A percentile compares a stretch with the other conserved stretches of the same genome.
Conservation (phyloP, 805 yeast genomes). For the Barnettozyma californica region DNA sequence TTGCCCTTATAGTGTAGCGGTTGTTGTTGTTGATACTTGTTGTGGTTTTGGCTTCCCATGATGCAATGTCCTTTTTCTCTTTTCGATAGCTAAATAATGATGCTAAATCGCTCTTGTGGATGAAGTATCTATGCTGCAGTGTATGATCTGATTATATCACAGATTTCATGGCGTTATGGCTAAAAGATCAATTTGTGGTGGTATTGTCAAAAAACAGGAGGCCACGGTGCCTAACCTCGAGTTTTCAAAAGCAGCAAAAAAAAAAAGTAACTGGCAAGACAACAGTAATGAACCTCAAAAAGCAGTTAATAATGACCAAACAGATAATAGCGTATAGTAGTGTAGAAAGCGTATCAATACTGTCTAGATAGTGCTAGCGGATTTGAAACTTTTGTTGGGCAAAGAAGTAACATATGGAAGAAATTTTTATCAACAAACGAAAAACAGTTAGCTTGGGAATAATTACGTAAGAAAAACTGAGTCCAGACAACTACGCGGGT, state of each 20-base stretch:
- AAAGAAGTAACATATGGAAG: neutral
- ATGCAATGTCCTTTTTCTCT: neutral
- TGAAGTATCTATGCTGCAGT: neutral
- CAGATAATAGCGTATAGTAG: neutral
- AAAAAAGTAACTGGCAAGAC: neutral
- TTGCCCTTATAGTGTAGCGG: neutral
- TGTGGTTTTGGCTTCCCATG: neutral
- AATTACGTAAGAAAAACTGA: neutral
- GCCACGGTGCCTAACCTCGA: neutral
- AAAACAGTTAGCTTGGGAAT: neutral
- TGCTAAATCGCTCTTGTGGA: neutral
- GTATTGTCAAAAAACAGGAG: neutral
- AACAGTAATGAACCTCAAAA: neutral
- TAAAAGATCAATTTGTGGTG: neutral
- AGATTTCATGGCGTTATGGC: constrained; percentile 1
- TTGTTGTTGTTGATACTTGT: neutral
- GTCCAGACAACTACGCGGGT: neutral
- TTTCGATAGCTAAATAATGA: neutral
- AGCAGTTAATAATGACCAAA: neutral
- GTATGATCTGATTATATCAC: constrained; percentile 4
- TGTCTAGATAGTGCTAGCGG: neutral
- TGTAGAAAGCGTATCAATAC: neutral
- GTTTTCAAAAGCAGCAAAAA: neutral
- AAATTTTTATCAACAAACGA: neutral
- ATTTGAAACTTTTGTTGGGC: neutral